Evolutionary conservation across 805 yeast species (phyloP), one percentile per base, ranked within the genome.

Genomic region (Komagataella mondaviorum): DNA sequence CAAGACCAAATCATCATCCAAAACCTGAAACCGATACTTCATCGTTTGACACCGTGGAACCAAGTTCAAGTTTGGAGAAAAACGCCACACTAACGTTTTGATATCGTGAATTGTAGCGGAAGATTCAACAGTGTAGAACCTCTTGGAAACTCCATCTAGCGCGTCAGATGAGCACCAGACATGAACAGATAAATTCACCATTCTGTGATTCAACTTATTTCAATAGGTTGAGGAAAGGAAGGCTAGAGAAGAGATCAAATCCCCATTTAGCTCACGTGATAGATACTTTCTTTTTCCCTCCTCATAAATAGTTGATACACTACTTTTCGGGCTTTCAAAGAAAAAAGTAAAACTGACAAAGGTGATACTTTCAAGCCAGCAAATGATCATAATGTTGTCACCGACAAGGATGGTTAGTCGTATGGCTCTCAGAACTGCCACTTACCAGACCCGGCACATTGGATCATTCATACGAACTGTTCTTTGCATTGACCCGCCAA

Each of bases 401-500:
- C 39, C 39, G 14, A 8, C 39, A 30, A 8, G 39, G 39, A 30
- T 30, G 39, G 14, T 30, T 14, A 30, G 14, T 30, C 39, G 39
- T 10, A 30, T 30, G 39, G 39, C 39, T 30, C 14, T 30, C 5
- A 12, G 8, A 30, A 8, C 39, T 30, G 39, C 39, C 39, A 10
- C 39, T 30, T 30, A 14, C 39, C 47, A 45, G 16, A 20, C 47
- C 22, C 47, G 68, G 49, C 55, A 55, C 3, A 57, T 68, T 46
- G 66, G 68, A 22, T 59, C 62, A 17, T 68, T 68, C 51, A 62
- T 68, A 36, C 60, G 70, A 54, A 64, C 66, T 48, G 70, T 68
- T 14, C 59, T 68, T 18, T 66, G 70, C 53, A 57, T 83, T 63
- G 86, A 80, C 55, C 81, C 83, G 3, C 84, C 85, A 20, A 71